Evolutionary conservation across 345 rosid species (phyloP).

Genomic region (Brassica rapa): DNA sequence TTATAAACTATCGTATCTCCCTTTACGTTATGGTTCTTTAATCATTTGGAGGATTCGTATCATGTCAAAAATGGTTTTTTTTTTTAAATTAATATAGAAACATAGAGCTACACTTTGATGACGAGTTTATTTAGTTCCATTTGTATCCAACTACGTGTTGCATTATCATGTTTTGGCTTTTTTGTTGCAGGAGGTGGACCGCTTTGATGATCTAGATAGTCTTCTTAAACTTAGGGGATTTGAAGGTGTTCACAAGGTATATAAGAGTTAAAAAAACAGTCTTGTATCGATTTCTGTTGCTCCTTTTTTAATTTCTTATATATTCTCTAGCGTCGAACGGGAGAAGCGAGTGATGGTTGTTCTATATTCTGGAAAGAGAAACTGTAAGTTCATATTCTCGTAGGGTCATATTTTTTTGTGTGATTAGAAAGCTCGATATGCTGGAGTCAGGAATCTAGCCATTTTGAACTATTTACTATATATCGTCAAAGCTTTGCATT

Average conservation of each 20-base stretch:
- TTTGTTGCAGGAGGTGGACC: slow-evolving; percentile 69
- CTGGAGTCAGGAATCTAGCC: slow-evolving; percentile 13
- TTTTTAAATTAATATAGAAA: not conserved
- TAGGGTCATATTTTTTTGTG: slow-evolving; percentile 14
- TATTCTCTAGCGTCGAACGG: slow-evolving; percentile 68
- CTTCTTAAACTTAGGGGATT: slow-evolving; percentile 63
- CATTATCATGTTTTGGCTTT: slow-evolving; percentile 12
- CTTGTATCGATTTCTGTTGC: not conserved
- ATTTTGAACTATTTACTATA: not conserved
- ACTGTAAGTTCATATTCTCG: slow-evolving; percentile 49
- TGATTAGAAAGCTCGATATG: not conserved
- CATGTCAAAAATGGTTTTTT: not conserved
- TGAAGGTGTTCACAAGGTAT: slow-evolving; percentile 77
- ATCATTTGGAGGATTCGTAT: slow-evolving; percentile 10
- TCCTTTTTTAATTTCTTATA: not conserved
- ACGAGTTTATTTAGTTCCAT: not conserved
- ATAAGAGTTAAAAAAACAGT: not conserved
- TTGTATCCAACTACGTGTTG: slow-evolving; percentile 1
- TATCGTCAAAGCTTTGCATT: slow-evolving; percentile 3
- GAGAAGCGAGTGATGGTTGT: slow-evolving; percentile 85
- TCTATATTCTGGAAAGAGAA: slow-evolving; percentile 82
- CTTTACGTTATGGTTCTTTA: not conserved
- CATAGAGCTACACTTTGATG: slow-evolving; percentile 10
- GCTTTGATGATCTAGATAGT: slow-evolving; percentile 55
- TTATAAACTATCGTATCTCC: not conserved